Evolutionary conservation across 768 basidiomycete species (phyloP).

Genomic region (Pleurotus salmoneostramineus): DNA sequence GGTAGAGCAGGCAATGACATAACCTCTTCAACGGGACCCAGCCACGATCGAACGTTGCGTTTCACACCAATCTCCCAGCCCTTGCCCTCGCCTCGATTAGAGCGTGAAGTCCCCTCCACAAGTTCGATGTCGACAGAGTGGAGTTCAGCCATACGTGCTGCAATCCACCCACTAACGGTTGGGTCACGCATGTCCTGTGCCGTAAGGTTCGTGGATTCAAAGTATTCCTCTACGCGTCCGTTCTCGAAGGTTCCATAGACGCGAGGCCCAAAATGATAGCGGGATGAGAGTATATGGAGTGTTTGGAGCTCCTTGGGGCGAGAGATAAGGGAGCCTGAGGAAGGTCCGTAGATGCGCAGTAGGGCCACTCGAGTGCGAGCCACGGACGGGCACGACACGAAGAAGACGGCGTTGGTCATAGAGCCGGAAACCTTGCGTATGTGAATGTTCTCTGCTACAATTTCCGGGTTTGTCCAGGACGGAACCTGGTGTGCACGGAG

Average conservation of each 20-base stretch:
- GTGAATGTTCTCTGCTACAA: constrained; percentile 45
- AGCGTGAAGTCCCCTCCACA: constrained; percentile 45
- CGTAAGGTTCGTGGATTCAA: constrained; percentile 80
- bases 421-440: constrained; percentile 87
- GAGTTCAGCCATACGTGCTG: constrained; percentile 92
- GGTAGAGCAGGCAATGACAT: constrained; percentile 54
- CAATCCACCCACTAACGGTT: constrained; percentile 79
- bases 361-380: constrained; percentile 62
- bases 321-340: constrained; percentile 83
- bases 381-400: constrained; percentile 71
- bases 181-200: constrained; percentile 76
- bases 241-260: constrained; percentile 95
- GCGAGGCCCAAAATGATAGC: constrained; percentile 84
- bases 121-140: constrained; percentile 84
- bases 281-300: constrained; percentile 85
- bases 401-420: constrained; percentile 95
- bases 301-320: constrained; percentile 83
- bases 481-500: constrained; percentile 52
- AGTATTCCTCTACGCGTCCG: constrained; percentile 94
- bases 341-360: constrained; percentile 89
- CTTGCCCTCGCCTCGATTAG: constrained; percentile 35
- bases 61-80: constrained; percentile 57
- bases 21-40: constrained; percentile 69
- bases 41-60: constrained; percentile 71
- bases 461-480: constrained; percentile 48